Evolutionary conservation across 2,329 filamentous ascomycete species (phyloP).

Genomic region (Xenoacremonium recifei): DNA sequence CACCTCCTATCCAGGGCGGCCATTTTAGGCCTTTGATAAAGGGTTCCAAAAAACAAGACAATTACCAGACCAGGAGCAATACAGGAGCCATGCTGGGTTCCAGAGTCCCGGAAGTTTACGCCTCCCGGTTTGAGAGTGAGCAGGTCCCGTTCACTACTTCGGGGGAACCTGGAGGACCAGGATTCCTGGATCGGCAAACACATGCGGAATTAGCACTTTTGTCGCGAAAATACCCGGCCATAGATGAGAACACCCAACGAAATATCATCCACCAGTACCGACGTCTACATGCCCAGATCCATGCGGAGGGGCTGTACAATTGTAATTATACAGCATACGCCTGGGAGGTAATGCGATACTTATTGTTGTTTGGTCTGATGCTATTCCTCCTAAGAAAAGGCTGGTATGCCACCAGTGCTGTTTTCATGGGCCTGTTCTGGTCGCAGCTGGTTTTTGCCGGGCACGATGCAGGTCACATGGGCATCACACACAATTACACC

Average conservation of each 20-base stretch:
- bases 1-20: conserved; percentile 89
- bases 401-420: conserved; percentile 68
- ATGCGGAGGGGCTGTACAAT: conserved; percentile 73
- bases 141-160: no score
- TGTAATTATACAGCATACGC: conserved; percentile 83
- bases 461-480: conserved; percentile 96
- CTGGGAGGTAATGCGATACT: conserved; percentile 72
- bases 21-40: conserved; percentile 72
- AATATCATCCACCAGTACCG: conserved; percentile 79
- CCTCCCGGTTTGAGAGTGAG: no score
- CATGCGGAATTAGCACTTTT: no score
- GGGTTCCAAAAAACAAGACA: conserved; percentile 72
- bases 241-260: conserved; percentile 72
- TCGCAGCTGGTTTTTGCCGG: conserved; percentile 92
- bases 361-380: conserved; percentile 58
- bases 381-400: conserved; percentile 59
- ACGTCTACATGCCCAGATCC: conserved; percentile 68
- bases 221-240: conserved; percentile 78
- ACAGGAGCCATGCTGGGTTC: no score
- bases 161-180: no score
- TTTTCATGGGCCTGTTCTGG: conserved; percentile 83
- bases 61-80: conserved; percentile 37
- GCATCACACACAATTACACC: conserved; percentile 88
- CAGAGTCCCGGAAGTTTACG: no score
- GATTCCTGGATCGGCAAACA: no score